These are phyloP conservation scores for Podospora comata DNA, from an alignment of 495 filamentous ascomycete genomes.

Conservation along the genomic window DNA sequence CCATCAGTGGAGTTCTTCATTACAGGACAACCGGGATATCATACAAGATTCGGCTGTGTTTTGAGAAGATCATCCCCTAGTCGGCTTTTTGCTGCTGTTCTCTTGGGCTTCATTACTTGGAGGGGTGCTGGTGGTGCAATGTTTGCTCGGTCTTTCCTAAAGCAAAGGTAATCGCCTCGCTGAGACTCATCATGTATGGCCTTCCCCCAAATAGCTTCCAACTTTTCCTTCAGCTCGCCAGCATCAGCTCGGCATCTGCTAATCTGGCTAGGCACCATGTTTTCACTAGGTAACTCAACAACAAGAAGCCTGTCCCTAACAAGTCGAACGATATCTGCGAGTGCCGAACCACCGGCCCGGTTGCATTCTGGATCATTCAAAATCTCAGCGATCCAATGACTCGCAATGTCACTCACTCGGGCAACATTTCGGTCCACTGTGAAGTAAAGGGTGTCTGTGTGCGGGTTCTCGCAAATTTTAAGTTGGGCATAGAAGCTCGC, in stretches of 20 bases:
- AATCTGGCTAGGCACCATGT: neutral
- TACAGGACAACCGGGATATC: neutral
- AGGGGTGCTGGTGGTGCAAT: neutral
- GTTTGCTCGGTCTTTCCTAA: neutral
- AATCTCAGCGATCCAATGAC: slow-evolving; percentile 5
- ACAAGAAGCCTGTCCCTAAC: neutral
- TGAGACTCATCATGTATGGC: neutral
- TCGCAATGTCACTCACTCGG: neutral
- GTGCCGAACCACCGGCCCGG: neutral
- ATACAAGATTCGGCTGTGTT: neutral
- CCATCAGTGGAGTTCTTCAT: neutral
- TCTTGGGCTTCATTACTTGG: neutral
- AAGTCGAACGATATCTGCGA: slow-evolving; percentile 6
- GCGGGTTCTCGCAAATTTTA: neutral
- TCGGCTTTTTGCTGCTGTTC: neutral
- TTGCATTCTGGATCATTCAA: slow-evolving; percentile 1
- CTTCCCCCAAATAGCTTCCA: neutral
- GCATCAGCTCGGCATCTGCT: slow-evolving; percentile 6
- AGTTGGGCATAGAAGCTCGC: slow-evolving; percentile 24
- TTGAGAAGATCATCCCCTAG: neutral
- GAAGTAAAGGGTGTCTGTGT: slow-evolving; percentile 5
- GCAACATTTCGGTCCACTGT: slow-evolving; percentile 2
- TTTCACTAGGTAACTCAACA: slow-evolving; percentile 4
- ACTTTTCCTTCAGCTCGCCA: neutral
- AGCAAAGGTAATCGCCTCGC: neutral